Evolutionary conservation across 345 rosid species (phyloP).

Genomic region (Xanthoceras sorbifolium): DNA sequence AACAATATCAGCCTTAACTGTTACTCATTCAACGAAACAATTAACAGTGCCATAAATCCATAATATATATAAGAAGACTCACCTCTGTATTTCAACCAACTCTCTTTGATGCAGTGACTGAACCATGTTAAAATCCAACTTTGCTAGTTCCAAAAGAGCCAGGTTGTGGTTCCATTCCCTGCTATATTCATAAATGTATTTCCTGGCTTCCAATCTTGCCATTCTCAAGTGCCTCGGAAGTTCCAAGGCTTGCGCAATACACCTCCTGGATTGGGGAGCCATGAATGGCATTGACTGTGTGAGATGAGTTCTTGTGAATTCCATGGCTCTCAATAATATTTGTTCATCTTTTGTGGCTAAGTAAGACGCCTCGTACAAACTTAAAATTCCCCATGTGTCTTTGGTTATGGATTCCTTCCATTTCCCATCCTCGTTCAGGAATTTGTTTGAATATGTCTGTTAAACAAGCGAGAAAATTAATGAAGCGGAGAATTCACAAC

Average conservation of each 20-base stretch:
- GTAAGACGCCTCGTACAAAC: conserved; percentile 30
- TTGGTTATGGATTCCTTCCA: conserved; percentile 13
- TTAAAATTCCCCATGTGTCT: conserved; percentile 21
- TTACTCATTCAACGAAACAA: too few relatives aligned
- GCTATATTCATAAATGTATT: conserved; percentile 19
- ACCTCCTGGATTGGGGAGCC: not conserved
- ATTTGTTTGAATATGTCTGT: conserved; percentile 23
- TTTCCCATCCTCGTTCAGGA: conserved; percentile 24
- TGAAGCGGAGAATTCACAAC: too few relatives aligned
- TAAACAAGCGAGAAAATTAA: not conserved
- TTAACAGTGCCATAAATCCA: too few relatives aligned
- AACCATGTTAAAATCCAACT: conserved; percentile 22
- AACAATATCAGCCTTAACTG: too few relatives aligned
- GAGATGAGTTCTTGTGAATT: conserved; percentile 17
- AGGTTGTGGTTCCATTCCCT: not conserved
- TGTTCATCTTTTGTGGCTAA: conserved; percentile 22
- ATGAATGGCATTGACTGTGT: not conserved
- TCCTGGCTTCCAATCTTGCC: conserved; percentile 29
- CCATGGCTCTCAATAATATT: conserved; percentile 20
- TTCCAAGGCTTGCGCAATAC: conserved; percentile 17
- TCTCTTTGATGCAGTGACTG: conserved; percentile 25
- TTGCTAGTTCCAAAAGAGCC: conserved; percentile 21
- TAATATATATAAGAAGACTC: not conserved
- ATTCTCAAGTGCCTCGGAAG: conserved; percentile 33
- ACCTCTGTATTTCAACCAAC: conserved; percentile 28